A percentile compares a stretch with the other conserved stretches of the same genome.
Evolutionary conservation across 305 asterid genomes (phyloP).

Genomic region (Fraxinus sp.): DNA sequence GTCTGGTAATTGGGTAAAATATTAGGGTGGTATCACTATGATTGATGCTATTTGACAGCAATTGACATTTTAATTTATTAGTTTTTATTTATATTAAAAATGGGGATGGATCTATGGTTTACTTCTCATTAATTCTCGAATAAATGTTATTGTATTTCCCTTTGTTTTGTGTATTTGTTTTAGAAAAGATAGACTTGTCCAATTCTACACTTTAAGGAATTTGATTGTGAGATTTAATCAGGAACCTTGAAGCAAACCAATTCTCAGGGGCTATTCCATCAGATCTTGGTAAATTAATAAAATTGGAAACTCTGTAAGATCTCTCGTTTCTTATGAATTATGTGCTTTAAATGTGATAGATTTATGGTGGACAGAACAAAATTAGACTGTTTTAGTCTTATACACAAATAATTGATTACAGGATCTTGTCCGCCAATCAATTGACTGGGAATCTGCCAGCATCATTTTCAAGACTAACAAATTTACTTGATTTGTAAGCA

Average conservation of each 20-base stretch:
- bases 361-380: slow-evolving; percentile 8
- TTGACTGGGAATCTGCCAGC: slow-evolving; percentile 65
- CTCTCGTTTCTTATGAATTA: slow-evolving; percentile 14
- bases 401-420: slow-evolving; percentile 35
- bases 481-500: slow-evolving; percentile 74
- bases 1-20: slow-evolving; percentile 3
- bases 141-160: background rate
- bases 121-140: background rate
- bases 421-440: slow-evolving; percentile 81
- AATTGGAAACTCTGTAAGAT: slow-evolving; percentile 70
- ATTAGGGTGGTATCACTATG: background rate
- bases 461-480: slow-evolving; percentile 57
- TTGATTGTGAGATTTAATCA: slow-evolving; percentile 33
- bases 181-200: background rate
- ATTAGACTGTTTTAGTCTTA: slow-evolving; percentile 10
- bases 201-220: slow-evolving; percentile 3
- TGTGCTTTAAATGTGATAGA: slow-evolving; percentile 3
- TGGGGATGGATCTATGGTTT: background rate
- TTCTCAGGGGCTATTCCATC: slow-evolving; percentile 76
- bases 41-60: background rate
- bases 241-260: slow-evolving; percentile 86
- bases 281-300: slow-evolving; percentile 57
- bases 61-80: background rate
- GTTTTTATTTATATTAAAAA: background rate
- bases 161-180: background rate